phyloP scores from a whole-genome alignment of 2,329 filamentous ascomycete genomes.

The Fusarium subglutinans region DNA sequence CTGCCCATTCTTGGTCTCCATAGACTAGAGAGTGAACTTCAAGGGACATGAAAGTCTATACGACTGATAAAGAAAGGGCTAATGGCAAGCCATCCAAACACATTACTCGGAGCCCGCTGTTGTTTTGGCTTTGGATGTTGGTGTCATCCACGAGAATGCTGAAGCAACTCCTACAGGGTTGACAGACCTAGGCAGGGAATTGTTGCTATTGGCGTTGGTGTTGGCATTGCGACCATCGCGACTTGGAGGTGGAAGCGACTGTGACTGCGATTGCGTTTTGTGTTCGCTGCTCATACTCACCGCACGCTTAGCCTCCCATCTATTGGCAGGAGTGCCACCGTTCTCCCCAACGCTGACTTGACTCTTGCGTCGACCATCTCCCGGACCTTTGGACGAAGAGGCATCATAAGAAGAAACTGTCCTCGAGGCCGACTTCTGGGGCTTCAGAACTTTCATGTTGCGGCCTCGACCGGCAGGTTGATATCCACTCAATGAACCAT shows the following conservation, averaged over 20 bases:
- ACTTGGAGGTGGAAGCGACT: constrained; percentile 44
- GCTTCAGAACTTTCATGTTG: constrained; percentile 91
- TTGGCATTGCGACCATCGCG: constrained; percentile 52
- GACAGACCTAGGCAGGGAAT: constrained; percentile 63
- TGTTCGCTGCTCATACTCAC: constrained; percentile 54
- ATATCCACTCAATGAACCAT: constrained; percentile 69
- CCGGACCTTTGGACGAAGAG: constrained; percentile 54
- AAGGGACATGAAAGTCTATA: not conserved
- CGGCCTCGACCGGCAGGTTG: constrained; percentile 72
- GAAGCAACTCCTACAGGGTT: constrained; percentile 94
- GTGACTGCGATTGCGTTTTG: constrained; percentile 43
- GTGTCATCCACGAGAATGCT: constrained; percentile 92
- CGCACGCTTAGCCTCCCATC: constrained; percentile 66
- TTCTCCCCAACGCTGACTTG: constrained; percentile 52
- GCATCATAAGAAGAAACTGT: constrained; percentile 64
- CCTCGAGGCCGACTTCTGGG: constrained; percentile 71
- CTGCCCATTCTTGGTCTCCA: not conserved
- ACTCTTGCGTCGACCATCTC: constrained; percentile 65
- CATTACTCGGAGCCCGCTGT: constrained; percentile 42
- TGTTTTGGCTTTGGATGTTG: constrained; percentile 51
- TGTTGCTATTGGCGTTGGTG: constrained; percentile 50
- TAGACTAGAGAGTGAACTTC: not conserved
- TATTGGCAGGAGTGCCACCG: constrained; percentile 44
- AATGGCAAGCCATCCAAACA: not conserved
- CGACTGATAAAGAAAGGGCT: not conserved